phyloP scores from a whole-genome alignment of 1,139 yeast genomes.

The Debaryomyces coudertii region DNA sequence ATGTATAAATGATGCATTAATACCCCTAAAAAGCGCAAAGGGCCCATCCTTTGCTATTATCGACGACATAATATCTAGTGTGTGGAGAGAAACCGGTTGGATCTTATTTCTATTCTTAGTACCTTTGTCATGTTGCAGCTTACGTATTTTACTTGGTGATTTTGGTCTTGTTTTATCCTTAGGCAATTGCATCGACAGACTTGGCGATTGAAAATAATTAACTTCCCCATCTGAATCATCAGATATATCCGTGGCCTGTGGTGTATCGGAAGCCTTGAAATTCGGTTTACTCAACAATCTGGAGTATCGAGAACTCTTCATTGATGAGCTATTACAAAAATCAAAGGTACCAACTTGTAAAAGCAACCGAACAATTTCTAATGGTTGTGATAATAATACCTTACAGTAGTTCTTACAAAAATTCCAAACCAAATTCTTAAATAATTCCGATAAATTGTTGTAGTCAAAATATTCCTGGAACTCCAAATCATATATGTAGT shows the following conservation, averaged over 20 bases:
- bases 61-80: conserved; percentile 72
- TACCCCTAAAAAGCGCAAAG: conserved; percentile 81
- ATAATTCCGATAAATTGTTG: conserved; percentile 56
- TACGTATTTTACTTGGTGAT: conserved; percentile 10
- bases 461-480: conserved; percentile 67
- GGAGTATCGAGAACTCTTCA: conserved; percentile 4
- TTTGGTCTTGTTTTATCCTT: conserved; percentile 5
- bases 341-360: conserved; percentile 76
- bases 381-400: conserved; percentile 78
- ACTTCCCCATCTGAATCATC: conserved; percentile 50
- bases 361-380: conserved; percentile 78
- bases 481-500: conserved; percentile 65
- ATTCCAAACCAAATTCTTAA: conserved; percentile 57
- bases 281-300: conserved; percentile 1
- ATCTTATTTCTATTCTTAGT: conserved; percentile 35
- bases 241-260: conserved; percentile 13
- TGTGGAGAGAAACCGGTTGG: conserved; percentile 64
- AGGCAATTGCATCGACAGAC: not conserved
- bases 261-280: conserved; percentile 3
- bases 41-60: conserved; percentile 79
- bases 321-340: conserved; percentile 16
- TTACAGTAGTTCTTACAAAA: conserved; percentile 70
- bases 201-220: conserved; percentile 50
- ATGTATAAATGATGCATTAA: conserved; percentile 81
- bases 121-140: conserved; percentile 9